phyloP scores from a whole-genome alignment of 257 asterid genomes.

The Oldenlandia corymbosa region DNA sequence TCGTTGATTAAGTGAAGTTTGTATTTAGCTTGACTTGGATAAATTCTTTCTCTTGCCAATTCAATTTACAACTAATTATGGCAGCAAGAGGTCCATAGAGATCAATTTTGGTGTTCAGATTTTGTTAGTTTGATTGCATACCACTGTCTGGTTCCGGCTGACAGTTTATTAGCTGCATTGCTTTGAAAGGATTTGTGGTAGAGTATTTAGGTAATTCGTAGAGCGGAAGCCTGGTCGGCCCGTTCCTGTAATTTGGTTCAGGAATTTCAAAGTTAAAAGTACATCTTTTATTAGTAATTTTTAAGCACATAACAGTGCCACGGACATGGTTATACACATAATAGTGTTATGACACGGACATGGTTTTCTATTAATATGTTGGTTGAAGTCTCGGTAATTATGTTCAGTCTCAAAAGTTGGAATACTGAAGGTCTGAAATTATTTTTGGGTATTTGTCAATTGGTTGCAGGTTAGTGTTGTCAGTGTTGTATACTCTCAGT shows the following conservation, averaged over 20 bases:
- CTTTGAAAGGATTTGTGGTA: neutral
- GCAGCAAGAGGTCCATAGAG: neutral
- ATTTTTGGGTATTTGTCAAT: neutral
- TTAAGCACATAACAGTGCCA: neutral
- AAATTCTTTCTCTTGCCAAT: too few species aligned
- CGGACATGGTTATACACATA: too few species aligned
- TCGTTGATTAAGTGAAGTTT: neutral
- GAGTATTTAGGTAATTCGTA: neutral
- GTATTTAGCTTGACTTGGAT: too few species aligned
- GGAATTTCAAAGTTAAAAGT: neutral
- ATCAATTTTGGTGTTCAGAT: neutral
- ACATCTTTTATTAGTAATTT: neutral
- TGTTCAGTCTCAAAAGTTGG: neutral
- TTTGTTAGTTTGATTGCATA: too few species aligned
- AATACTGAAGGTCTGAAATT: neutral
- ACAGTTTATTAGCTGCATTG: neutral
- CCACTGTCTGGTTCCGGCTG: neutral
- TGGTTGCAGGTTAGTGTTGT: conserved; percentile 79
- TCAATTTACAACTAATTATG: too few species aligned
- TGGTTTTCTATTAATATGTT: too few species aligned
- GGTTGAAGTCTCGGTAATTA: neutral
- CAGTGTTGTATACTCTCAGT: conserved; percentile 88
- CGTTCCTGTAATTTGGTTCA: too few species aligned
- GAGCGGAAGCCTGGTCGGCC: neutral
- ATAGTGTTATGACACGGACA: too few species aligned